A percentile compares a stretch with the other conserved stretches of the same genome.
Conservation (phyloP, 2,329 filamentous ascomycete genomes). For the Curvularia sp. region DNA sequence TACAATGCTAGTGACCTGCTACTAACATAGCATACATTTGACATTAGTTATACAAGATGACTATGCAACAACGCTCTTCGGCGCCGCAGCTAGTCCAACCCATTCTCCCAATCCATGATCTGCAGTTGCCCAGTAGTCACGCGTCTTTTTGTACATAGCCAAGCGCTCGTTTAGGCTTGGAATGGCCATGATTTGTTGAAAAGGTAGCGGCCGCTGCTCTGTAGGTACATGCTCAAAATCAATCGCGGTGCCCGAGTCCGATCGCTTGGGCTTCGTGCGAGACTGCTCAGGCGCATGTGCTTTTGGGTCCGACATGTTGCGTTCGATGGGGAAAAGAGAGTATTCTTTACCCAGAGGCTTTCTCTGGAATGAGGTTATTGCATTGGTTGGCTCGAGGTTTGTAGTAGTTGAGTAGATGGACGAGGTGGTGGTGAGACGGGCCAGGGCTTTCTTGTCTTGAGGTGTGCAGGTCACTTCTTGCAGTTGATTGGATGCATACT, state of each 20-base stretch:
- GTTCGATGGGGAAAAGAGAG: not conserved
- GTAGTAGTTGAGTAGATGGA: constrained; percentile 12
- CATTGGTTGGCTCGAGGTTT: constrained; percentile 1
- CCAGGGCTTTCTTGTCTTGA: not conserved
- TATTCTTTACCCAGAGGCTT: not conserved
- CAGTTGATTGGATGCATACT: not conserved
- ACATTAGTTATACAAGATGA: not conserved
- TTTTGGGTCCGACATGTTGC: not conserved
- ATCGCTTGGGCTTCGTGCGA: constrained; percentile 30
- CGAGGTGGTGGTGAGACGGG: constrained; percentile 13
- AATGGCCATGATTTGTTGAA: constrained; percentile 41
- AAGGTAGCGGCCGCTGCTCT: constrained; percentile 36
- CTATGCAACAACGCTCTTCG: constrained; percentile 4
- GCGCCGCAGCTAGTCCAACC: constrained; percentile 21
- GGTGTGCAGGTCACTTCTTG: constrained; percentile 10
- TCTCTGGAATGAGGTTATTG: not conserved
- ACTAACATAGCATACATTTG: not conserved
- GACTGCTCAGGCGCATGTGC: not conserved
- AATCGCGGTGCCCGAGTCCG: constrained; percentile 45
- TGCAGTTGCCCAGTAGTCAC: constrained; percentile 46
- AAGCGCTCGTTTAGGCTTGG: constrained; percentile 38
- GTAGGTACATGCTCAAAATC: constrained; percentile 30
- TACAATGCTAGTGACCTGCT: not conserved
- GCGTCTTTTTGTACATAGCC: constrained; percentile 42
- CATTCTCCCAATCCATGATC: constrained; percentile 45